Evolutionary conservation across 1,284 basidiomycete species (phyloP), one percentile per base, ranked within the genome.

Genomic region (Farysia itapuensis): DNA sequence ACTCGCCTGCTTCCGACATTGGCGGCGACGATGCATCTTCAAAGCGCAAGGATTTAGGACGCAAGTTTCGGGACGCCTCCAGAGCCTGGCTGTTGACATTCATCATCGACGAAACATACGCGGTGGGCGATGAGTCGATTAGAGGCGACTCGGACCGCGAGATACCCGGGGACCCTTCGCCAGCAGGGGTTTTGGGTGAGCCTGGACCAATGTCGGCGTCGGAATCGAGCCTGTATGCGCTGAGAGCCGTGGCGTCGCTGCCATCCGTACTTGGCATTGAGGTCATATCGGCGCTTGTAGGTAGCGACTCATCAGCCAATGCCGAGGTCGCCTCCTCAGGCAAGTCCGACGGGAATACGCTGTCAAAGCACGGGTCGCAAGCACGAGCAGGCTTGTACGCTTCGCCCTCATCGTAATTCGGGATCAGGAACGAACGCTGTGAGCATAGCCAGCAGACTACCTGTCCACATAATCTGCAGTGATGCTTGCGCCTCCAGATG

Each of bases 401-500:
- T 38, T 58, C 66, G 15, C 52, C 68, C 0, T 71, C 70, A n/a
- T 72, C 43, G 38, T 72, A 70, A 41, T 61, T 54, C 2, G 70
- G 58, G 23, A 75, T 72, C 20, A 65, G 24, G 39, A 75, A 73
- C 3, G 47, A 46, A 79, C 80, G 43, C 47, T 58, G 34, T 43
- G 58, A 57, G 78, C 92, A 95, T 2, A 78, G 75, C 23, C 84
- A 84, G 77, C 92, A 95, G 4, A 94, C 86, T 67, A 91, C 89
- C 40, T 86, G 78, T 1, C 91, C 91, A 75, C 92, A 95, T 9
- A 95, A 79, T 43, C 92, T 80, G 77, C 91, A 95, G 74, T 95
- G 91, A 75, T 95, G 91, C 65, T 88, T 82, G 61, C 92, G 79
- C 52, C 89, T 81, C 75, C 88, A 83, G 81, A 90, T 85, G 5